Base-by-base conservation (phyloP, 768 basidiomycete species). In the Agaricus blazei region DNA sequence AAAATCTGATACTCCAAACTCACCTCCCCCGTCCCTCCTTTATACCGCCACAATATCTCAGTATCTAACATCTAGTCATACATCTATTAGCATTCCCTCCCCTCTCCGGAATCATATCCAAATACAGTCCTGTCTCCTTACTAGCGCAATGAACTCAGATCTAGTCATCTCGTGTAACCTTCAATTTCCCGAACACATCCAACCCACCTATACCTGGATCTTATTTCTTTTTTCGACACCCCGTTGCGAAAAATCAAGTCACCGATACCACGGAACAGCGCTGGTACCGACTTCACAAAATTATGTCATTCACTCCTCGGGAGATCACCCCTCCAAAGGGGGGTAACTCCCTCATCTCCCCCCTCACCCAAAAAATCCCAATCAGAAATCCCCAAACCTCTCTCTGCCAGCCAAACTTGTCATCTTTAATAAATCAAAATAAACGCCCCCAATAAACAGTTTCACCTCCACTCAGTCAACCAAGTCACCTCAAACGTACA, bases 211-310 rank as follows among this genome's bases (percentile, higher is more conserved):
- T 8, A 34, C 31, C 31, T 31, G 31, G 31, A 31, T 31, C 31
- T 31, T 31, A 31, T 31, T 31, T 31, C 9, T 4, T 31, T 34
- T 34, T 8, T 34, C 15, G 26, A 31, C 31, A 52, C 28, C 19
- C 26, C 42, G 45, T 24, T 37, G 24, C 26, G 12, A 8, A 29
- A 45, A 41, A 11, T 19, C 19, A 38, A 27, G 26, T 52, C 29
- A 52, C 51, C 51, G 51, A 41, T 34, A 19, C 29, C 31, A 43
- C 51, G 51, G 51, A 52, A 36, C 42, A 52, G 31, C 31, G 51
- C 51, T 37, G 43, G 23, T 45, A 26, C 51, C 51, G 51, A 45
- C 14, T 24, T 42, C 26, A 28, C 34, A 42, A 28, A 31, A 6
- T 38, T n/a, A 15, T 38, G 50, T 51, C 38, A 40, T n/a, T 40